Conservation (phyloP, 2,329 filamentous ascomycete genomes). For the Trichophyton mentagrophytes region DNA sequence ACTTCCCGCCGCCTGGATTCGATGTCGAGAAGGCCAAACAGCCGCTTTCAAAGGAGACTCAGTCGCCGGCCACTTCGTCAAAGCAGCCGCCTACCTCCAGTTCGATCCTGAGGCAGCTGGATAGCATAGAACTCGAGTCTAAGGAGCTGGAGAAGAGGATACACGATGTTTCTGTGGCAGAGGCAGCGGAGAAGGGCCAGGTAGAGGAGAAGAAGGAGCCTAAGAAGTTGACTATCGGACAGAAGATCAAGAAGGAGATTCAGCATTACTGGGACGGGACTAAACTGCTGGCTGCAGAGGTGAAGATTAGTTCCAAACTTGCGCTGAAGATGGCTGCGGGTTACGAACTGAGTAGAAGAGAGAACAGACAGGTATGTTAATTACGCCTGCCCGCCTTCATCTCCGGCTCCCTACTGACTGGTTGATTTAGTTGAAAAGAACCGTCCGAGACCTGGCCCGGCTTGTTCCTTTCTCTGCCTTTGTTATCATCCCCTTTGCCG, state of each 20-base stretch:
- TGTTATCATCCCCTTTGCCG: constrained; percentile 90
- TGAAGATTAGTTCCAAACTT: constrained; percentile 80
- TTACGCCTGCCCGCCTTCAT: background rate
- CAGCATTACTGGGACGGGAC: constrained; percentile 98
- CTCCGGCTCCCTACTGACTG: constrained; percentile 6
- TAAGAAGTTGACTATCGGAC: constrained; percentile 76
- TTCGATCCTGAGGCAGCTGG: background rate
- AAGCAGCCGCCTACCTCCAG: constrained; percentile 27
- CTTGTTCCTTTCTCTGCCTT: constrained; percentile 95
- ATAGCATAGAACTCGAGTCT: constrained; percentile 22
- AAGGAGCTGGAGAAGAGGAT: constrained; percentile 33
- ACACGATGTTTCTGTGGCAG: background rate
- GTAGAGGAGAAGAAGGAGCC: constrained; percentile 56
- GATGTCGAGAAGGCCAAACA: constrained; percentile 83
- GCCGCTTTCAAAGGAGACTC: constrained; percentile 40
- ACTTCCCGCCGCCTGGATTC: constrained; percentile 75
- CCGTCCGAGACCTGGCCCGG: constrained; percentile 83
- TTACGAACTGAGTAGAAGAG: constrained; percentile 88
- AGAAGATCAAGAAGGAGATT: constrained; percentile 89
- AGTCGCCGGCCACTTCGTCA: constrained; percentile 6
- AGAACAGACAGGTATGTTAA: constrained; percentile 60
- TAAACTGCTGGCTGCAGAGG: constrained; percentile 81
- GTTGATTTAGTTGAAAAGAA: constrained; percentile 58
- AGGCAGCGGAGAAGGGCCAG: constrained; percentile 39
- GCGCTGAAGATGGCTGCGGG: constrained; percentile 96